Base-by-base conservation (phyloP, 495 filamentous ascomycete genomes). In the Penicillium desertorum region DNA sequence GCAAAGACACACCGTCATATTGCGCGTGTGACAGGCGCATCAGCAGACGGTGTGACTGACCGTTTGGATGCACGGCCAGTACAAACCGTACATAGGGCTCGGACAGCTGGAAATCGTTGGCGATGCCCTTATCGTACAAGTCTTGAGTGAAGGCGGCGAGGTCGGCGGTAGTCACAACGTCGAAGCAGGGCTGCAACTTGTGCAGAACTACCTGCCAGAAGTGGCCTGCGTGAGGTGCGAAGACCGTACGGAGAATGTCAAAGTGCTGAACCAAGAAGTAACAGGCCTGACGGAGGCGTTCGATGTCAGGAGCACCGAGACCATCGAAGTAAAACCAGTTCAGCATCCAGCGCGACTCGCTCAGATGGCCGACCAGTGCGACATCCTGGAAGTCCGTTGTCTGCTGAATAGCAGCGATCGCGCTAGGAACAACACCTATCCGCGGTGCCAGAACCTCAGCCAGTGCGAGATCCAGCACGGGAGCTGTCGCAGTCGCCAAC, bases 81-180 rank as follows among this genome's bases (percentile, higher is more conserved):
- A 78, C 69, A 60, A 84, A 81, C 45, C 80, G 77, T 12, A 84
- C 68, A 43, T 84, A 82, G 0, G 79, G 73, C 22, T 79, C 78
- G 2, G 82, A 83, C 2, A 81, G 73, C 0, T 72, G 75, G 54
- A 79, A 76, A 2, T 63, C 68, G 4, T 67, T 62, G 23, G 79
- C 72, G 0, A 76, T 62, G 50, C 76, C 71, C 0, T 57, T 52
- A 9, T 70, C 45, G 19, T 63, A 75, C 5, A 81, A 60, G 14
- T 69, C 62, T 14, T 67, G 54, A 3, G 67, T 72, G 20, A 79
- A 82, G 2, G 70, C 56, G 12, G 72, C 67, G n/a, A 58, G 49
- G 41, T 65, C 60, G 16, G 49, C 48, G 49, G 53, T 36, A 37
- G 57, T 48, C 29, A 10, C 29, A 10, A 65, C 20, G 17, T 42